Base-by-base conservation (phyloP, 1,284 basidiomycete genomes). In the Chalciporus sp. region DNA sequence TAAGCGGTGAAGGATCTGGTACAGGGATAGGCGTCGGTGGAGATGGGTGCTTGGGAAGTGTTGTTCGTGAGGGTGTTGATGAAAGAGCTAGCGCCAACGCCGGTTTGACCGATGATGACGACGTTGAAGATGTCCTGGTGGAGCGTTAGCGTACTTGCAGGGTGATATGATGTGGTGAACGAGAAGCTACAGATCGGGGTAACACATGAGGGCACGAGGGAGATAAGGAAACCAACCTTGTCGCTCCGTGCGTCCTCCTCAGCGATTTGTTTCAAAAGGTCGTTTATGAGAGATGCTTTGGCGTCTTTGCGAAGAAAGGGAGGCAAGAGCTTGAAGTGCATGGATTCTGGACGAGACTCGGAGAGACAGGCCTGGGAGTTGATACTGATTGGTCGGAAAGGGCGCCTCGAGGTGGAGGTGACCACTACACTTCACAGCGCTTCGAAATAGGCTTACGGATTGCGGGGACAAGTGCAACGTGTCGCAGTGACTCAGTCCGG, bases 51-150 rank as follows among this genome's bases (percentile, higher is more conserved):
- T 8, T 54, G 42, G 7, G 56, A 14, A 2, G 20, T 8, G 37
- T 54, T 8, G 37, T 54, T 53, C 3, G 52, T 65, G 56, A 69
- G 61, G 37, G 59, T 47, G 47, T 66, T 66, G 64, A 69, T 55
- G 40, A 66, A 42, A 42, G 65, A 66, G 46, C 65, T 66, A 42
- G 41, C 55, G 41, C 65, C 65, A 42, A 69, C 66, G 41, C 65
- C 65, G 1, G 68, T 66, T 53, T 67, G 66, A 4, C 65, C 68
- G 49, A 69, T 69, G 14, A 70, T 20, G 53, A 66, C 62, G 53
- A 66, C 55, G 54, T 69, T 70, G 56, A 65, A 69, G 53, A 64
- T 44, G 57, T 65, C 62, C 64, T 65, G 44, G 23, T 20, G 17
- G 51, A 28, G 27, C 17, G 49, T 56, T n/a, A 52, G 53, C 23